Percentiles rank a stretch among this genome's conserved stretches.
Evolutionary conservation across 164 flowering plant species (phyloP).

Genomic region (Tinospora cordifolia): DNA sequence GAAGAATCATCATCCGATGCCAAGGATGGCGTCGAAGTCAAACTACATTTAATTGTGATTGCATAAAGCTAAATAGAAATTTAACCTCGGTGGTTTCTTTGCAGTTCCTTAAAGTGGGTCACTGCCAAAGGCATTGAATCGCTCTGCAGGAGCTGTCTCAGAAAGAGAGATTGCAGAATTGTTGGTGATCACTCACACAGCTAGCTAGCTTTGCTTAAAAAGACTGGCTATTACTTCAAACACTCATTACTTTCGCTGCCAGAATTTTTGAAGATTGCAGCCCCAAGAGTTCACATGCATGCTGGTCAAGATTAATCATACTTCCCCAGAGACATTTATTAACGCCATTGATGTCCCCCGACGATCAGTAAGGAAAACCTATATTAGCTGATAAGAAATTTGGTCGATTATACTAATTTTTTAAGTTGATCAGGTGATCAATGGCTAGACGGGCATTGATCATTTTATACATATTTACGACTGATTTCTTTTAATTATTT

Average conservation of each 20-base stretch:
- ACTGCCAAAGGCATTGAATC: background rate
- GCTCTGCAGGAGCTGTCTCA: background rate
- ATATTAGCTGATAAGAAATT: too few relatives aligned
- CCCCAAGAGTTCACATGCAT: background rate
- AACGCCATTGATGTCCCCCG: background rate
- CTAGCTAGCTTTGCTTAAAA: background rate
- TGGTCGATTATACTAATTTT: too few relatives aligned
- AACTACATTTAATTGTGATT: background rate
- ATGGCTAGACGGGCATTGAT: too few relatives aligned
- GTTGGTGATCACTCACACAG: background rate
- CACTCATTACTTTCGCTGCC: background rate
- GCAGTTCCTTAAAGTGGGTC: background rate
- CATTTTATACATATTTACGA: too few relatives aligned
- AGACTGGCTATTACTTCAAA: background rate
- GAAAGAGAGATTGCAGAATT: background rate
- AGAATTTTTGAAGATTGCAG: background rate
- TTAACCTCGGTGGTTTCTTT: background rate
- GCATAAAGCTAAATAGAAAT: background rate
- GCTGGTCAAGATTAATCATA: constrained; percentile 1
- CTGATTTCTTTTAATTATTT: too few relatives aligned
- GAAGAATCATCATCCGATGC: background rate
- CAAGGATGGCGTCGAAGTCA: background rate
- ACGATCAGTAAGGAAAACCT: too few relatives aligned
- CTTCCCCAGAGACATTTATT: background rate
- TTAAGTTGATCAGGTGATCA: too few relatives aligned